phyloP scores from a whole-genome alignment of 1,284 basidiomycete genomes.

The Phenoliferia sp. region DNA sequence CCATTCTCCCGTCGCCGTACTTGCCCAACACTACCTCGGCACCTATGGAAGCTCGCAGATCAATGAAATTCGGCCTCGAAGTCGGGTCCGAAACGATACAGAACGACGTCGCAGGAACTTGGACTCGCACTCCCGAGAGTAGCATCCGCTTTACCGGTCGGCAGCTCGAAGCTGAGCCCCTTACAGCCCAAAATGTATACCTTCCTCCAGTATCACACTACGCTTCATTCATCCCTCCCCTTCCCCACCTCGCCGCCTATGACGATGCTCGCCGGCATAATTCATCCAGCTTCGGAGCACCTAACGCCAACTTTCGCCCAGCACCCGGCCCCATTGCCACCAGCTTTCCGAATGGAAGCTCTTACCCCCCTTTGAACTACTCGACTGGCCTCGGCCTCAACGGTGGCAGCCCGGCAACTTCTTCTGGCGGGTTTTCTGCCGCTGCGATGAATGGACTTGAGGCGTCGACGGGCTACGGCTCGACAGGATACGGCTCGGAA shows the following conservation, averaged over 20 bases:
- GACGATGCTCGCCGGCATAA: too few species aligned
- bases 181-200: not conserved
- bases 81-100: not conserved
- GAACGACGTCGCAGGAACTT: slow-evolving; percentile 1
- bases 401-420: not conserved
- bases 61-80: not conserved
- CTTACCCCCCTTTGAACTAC: slow-evolving; percentile 12
- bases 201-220: not conserved
- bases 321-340: not conserved
- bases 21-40: not conserved
- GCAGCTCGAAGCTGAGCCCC: not conserved
- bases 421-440: not conserved
- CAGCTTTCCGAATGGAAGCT: slow-evolving; percentile 6
- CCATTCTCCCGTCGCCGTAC: not conserved
- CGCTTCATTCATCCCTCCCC: not conserved
- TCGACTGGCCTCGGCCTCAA: not conserved
- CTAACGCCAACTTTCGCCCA: not conserved
- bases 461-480: not conserved
- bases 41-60: not conserved
- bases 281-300: not conserved
- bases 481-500: not conserved
- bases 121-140: slow-evolving; percentile 7
- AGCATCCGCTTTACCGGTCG: slow-evolving; percentile 1
- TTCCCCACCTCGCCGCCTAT: not conserved
- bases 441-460: not conserved